A percentile compares a stretch with the other conserved stretches of the same genome.
phyloP scores from a whole-genome alignment of 2,329 filamentous ascomycete genomes.

The Biscogniauxia marginata region DNA sequence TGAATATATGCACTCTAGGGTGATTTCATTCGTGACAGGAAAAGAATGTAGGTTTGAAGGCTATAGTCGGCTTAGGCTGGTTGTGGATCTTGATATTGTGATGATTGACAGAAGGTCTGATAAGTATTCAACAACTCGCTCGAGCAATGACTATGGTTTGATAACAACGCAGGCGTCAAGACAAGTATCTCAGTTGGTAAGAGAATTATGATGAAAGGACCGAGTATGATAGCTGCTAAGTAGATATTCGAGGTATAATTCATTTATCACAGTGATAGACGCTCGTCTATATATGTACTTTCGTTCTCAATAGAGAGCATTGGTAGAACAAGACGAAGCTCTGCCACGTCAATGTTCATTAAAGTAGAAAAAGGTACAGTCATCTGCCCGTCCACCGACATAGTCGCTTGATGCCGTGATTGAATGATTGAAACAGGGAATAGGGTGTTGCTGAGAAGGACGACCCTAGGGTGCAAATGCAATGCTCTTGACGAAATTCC shows the following conservation, averaged over 20 bases:
- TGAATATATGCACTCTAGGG: not conserved
- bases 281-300: not conserved
- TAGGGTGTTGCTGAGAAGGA: not conserved
- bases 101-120: not conserved
- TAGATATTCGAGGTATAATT: not conserved
- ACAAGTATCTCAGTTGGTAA: not conserved
- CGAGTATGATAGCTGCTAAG: not conserved
- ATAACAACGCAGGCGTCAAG: not conserved
- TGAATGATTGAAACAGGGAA: not conserved
- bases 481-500: too few species aligned
- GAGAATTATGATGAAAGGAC: not conserved
- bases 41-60: too few species aligned
- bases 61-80: too few species aligned
- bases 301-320: not conserved
- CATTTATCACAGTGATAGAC: not conserved
- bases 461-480: not conserved
- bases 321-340: not conserved
- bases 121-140: not conserved
- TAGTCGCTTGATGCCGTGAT: not conserved
- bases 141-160: not conserved
- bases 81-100: too few species aligned
- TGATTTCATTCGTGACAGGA: too few species aligned
- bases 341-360: not conserved
- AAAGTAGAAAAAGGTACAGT: constrained; percentile 1
- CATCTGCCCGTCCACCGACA: not conserved